These are phyloP conservation scores for Alternaria sp. DNA, from an alignment of 2,329 filamentous ascomycete species.

Conservation along the genomic window DNA sequence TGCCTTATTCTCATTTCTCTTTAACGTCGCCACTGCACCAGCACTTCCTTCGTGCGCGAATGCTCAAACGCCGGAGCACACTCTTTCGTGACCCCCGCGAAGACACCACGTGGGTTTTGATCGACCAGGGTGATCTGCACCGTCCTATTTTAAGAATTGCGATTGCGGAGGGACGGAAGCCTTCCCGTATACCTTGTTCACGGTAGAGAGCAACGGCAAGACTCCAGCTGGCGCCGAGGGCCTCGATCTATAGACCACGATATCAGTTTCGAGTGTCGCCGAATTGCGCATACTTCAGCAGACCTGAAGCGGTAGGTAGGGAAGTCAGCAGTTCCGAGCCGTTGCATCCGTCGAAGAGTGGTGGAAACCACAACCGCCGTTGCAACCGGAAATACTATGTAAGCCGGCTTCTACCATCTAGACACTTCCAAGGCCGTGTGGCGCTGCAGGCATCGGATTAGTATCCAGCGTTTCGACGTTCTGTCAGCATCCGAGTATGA, in stretches of 20 bases:
- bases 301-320: no score
- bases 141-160: constrained; percentile 51
- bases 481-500: neutral
- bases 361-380: neutral
- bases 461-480: neutral
- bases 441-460: neutral
- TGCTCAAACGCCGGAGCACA: no score
- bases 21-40: no score
- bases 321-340: neutral
- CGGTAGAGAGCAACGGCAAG: neutral
- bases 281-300: neutral
- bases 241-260: neutral
- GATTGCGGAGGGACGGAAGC: neutral
- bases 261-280: neutral
- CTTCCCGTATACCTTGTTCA: neutral
- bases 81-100: constrained; percentile 66
- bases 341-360: neutral
- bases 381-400: neutral
- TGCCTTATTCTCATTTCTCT: no score
- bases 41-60: no score
- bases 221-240: neutral
- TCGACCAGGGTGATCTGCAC: constrained; percentile 63
- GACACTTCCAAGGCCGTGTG: neutral
- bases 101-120: constrained; percentile 69
- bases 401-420: neutral